A percentile compares a stretch with the other conserved stretches of the same genome.
Conservation (phyloP, 306 rosid species). For the Malus orientalis region DNA sequence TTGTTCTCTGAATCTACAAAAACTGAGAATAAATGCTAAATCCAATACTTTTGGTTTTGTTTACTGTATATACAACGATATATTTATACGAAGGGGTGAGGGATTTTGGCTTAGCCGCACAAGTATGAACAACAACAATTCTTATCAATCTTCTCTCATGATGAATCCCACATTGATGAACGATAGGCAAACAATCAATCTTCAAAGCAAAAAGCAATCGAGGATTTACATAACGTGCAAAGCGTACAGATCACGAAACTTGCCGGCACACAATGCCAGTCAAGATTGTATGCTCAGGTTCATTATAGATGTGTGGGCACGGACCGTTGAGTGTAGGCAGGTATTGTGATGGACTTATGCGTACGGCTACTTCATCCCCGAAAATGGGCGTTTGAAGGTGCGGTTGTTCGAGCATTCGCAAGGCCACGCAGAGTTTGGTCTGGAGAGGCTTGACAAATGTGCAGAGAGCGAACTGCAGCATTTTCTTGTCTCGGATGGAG, state of each 20-base stretch:
- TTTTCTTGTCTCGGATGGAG: neutral
- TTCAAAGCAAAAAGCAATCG: neutral
- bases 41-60: too few relatives aligned
- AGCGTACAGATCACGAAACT: too few relatives aligned
- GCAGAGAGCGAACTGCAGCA: neutral
- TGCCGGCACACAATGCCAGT: neutral
- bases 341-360: conserved; percentile 3
- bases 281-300: neutral
- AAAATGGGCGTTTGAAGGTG: neutral
- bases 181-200: neutral
- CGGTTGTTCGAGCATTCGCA: neutral
- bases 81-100: too few relatives aligned
- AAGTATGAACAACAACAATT: too few relatives aligned
- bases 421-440: neutral
- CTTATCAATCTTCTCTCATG: too few relatives aligned
- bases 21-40: too few relatives aligned
- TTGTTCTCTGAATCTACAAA: too few relatives aligned
- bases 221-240: neutral
- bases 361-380: neutral
- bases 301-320: neutral
- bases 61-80: too few relatives aligned
- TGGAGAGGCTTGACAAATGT: conserved; percentile 4
- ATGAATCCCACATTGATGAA: neutral
- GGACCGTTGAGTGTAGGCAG: conserved; percentile 3
- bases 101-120: too few relatives aligned